Base-by-base conservation (phyloP, 352 stramenopile species). In the Phytophthora meadii region DNA sequence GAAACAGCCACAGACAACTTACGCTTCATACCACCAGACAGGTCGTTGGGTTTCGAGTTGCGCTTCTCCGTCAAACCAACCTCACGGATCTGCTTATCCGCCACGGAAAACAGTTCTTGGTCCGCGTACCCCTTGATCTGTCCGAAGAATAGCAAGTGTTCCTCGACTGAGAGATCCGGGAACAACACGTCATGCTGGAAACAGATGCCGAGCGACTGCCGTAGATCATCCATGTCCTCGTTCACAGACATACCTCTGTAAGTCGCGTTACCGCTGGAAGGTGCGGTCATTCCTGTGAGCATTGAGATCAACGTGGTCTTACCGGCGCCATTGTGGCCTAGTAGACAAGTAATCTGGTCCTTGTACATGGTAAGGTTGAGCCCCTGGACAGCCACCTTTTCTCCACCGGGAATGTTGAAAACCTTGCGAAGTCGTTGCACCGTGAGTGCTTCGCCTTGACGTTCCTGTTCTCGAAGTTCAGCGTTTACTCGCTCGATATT, bases 321-420 rank as follows among this genome's bases (percentile, higher is more conserved):
- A 28, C 90, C 90, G 9, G 87, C 88, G 37, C 90, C 92, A 62
- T 98, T 98, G 71, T 98, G 92, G 3, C 93, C 93, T 1, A 98
- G 74, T 15, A 98, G 70, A 60, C 76, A 89, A 4, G 89, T 93
- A 70, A 97, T 97, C 66, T 98, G 88, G 28, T 88, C 78, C 59
- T 92, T 77, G 68, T 96, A 96, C 82, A 98, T 96, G 49, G 69
- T 79, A 3, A 97, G 48, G 49, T 86, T 75, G 5, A 97, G 46
- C 8, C 74, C 73, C 37, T 96, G 64, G 12, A 97, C 90, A 2
- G 90, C 91, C 0, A 87, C 68, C 56, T 93, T 92, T 7, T 76
- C 68, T 36, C 84, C 89, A 14, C 84, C 86, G 1, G 79, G 71
- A 8, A 84, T 86, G 14, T 66, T 56, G 70, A 94, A 96, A 6